Evolutionary conservation across 2,329 filamentous ascomycete species (phyloP).

Genomic region (Lecanicillium sp.): DNA sequence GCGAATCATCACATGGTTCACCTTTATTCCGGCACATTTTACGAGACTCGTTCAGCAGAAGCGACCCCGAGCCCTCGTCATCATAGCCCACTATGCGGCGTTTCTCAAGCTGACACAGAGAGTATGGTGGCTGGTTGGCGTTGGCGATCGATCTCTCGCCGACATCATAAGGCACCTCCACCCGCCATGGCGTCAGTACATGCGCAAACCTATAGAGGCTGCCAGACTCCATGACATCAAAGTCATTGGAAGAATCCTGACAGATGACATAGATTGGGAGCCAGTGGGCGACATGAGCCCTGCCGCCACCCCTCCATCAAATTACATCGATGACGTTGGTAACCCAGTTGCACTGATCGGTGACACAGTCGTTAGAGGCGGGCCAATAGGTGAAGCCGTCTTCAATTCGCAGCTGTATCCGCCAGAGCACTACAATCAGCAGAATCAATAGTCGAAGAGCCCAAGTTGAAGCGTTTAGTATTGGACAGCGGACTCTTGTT

Average conservation of each 20-base stretch:
- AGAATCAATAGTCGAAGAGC: neutral
- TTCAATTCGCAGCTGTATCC: neutral
- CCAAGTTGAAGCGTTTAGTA: too few species aligned
- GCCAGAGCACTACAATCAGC: neutral
- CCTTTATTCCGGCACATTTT: constrained; percentile 37
- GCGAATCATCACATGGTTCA: constrained; percentile 45
- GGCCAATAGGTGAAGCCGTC: neutral
- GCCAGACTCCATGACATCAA: constrained; percentile 19
- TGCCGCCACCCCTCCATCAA: too few species aligned
- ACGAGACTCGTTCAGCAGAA: constrained; percentile 32
- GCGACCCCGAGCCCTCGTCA: constrained; percentile 38
- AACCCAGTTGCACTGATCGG: neutral
- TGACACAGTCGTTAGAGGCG: neutral
- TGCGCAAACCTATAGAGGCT: constrained; percentile 33
- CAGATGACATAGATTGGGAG: neutral
- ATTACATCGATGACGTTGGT: neutral
- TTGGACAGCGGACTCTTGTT: too few species aligned
- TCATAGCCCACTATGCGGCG: constrained; percentile 43
- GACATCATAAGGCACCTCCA: constrained; percentile 31
- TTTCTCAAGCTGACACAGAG: constrained; percentile 36
- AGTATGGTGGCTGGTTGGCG: constrained; percentile 43
- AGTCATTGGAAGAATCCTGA: neutral
- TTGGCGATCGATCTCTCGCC: constrained; percentile 36
- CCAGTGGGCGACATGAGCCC: neutral
- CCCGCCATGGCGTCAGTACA: constrained; percentile 30